phyloP scores from a whole-genome alignment of 495 filamentous ascomycete species.

The Chaetomium tenue region DNA sequence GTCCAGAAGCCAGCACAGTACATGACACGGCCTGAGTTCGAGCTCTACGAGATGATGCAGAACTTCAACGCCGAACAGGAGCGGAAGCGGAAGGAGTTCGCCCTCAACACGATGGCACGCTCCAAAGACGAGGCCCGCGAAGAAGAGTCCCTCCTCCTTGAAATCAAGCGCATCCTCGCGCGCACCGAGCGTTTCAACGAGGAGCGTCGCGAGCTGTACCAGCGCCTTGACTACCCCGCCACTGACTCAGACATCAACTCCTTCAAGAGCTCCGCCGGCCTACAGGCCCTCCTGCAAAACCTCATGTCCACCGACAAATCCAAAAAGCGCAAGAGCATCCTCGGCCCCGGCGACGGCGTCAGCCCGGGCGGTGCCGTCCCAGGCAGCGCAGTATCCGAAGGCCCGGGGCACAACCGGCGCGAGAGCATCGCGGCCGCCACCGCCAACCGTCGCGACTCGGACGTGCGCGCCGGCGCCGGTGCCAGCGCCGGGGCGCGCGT shows the following conservation, averaged over 20 bases:
- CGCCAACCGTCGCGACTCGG: constrained; percentile 48
- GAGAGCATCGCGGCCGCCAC: constrained; percentile 50
- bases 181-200: constrained; percentile 78
- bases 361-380: constrained; percentile 40
- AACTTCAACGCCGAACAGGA: constrained; percentile 82
- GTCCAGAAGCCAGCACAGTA: constrained; percentile 75
- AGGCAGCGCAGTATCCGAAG: constrained; percentile 37
- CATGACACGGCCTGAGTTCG: constrained; percentile 81
- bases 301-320: constrained; percentile 76
- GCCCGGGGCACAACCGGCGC: constrained; percentile 41
- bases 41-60: constrained; percentile 74
- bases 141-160: constrained; percentile 81
- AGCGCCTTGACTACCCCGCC: constrained; percentile 74
- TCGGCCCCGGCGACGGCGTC: constrained; percentile 53
- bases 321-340: constrained; percentile 68
- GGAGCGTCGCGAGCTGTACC: constrained; percentile 87
- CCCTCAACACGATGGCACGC: constrained; percentile 70
- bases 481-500: constrained; percentile 17
- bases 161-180: constrained; percentile 84
- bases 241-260: constrained; percentile 64
- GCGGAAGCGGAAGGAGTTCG: constrained; percentile 75
- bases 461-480: constrained; percentile 37
- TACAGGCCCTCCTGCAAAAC: constrained; percentile 74
- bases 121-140: constrained; percentile 85
- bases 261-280: constrained; percentile 75